A percentile compares a stretch with the other conserved stretches of the same genome.
phyloP scores from a whole-genome alignment of 1,139 yeast species.

The Yamadazyma friedrichii region DNA sequence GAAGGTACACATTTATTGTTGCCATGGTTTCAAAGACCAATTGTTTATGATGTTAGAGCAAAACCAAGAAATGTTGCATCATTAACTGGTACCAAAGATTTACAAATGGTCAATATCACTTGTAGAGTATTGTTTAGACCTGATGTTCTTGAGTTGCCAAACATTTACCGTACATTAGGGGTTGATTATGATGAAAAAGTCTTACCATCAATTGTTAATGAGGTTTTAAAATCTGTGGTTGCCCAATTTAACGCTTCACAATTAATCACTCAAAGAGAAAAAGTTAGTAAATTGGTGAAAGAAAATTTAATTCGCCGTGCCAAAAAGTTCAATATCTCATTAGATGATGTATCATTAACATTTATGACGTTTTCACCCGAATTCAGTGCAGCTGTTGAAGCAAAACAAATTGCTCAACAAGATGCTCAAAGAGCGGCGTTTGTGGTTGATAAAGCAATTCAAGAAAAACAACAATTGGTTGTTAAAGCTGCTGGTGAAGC shows the following conservation, averaged over 20 bases:
- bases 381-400: slow-evolving; percentile 96
- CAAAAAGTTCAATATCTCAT: slow-evolving; percentile 74
- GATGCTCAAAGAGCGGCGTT: slow-evolving; percentile 99
- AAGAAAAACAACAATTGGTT: slow-evolving; percentile 94
- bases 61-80: slow-evolving; percentile 98
- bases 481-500: slow-evolving; percentile 99
- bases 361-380: slow-evolving; percentile 97
- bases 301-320: slow-evolving; percentile 93
- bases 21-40: slow-evolving; percentile 95
- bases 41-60: slow-evolving; percentile 92
- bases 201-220: slow-evolving; percentile 94
- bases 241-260: slow-evolving; percentile 99
- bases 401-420: slow-evolving; percentile 98
- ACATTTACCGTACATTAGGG: slow-evolving; percentile 88
- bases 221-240: slow-evolving; percentile 92
- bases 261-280: slow-evolving; percentile 96
- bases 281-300: slow-evolving; percentile 86
- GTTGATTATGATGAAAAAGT: slow-evolving; percentile 94
- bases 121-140: slow-evolving; percentile 97
- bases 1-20: slow-evolving; percentile 95
- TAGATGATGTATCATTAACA: slow-evolving; percentile 95
- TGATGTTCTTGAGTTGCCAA: slow-evolving; percentile 71
- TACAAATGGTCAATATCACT: slow-evolving; percentile 98
- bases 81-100: slow-evolving; percentile 94
- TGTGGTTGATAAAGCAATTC: slow-evolving; percentile 93